Base-by-base conservation (phyloP, 495 filamentous ascomycete genomes). In the Talaromyces nanjingensis region DNA sequence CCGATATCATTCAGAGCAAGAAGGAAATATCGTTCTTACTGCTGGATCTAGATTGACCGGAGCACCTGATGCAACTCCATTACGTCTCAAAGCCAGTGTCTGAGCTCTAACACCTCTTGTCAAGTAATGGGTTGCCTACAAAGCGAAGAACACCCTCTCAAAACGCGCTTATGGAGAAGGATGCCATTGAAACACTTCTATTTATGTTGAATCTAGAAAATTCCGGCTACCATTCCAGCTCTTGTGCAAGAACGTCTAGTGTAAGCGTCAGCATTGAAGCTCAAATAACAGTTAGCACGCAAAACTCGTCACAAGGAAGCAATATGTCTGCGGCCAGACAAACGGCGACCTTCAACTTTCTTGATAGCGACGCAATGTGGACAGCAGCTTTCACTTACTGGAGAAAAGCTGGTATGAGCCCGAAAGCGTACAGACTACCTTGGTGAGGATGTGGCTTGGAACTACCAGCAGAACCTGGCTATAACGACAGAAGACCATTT, bases 121-220 rank as follows among this genome's bases (percentile, higher is more conserved):
- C 74, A 5, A 68, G 72, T 39, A 70, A 72, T 9, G 68, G 64
- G 1, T 63, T 68, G 20, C 67, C 73, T 14, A 3, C 24, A 3
- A 68, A 66, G 62, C 71, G 80, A 24, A 80, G 83, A 27, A 84
- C 84, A 14, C 84, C 87, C 16, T 84, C 83, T 45, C 80, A 86
- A 49, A 90, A 90, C 62, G 86, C 87, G 18, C 79, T 84, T 24
- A 87, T 89, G 68, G 91, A 96, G 69, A 85, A 92, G 68, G 91
- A 94, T 67, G 91, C 91, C 18, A 87, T 96, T 24, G 91, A 96
- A 69, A 90, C 89, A 0, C 75, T 96, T 27, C 78, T 96, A 22
- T 93, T 91, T 74, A 92, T 96, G 89, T 90, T 88, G 64, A 93
- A 89, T 66, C 91, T 91, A 0, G 88, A 86, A 12, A 90, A 92